A percentile compares a stretch with the other conserved stretches of the same genome.
These are phyloP conservation scores for Termitomyces sp. DNA, from an alignment of 768 basidiomycete species.

Conservation along the genomic window DNA sequence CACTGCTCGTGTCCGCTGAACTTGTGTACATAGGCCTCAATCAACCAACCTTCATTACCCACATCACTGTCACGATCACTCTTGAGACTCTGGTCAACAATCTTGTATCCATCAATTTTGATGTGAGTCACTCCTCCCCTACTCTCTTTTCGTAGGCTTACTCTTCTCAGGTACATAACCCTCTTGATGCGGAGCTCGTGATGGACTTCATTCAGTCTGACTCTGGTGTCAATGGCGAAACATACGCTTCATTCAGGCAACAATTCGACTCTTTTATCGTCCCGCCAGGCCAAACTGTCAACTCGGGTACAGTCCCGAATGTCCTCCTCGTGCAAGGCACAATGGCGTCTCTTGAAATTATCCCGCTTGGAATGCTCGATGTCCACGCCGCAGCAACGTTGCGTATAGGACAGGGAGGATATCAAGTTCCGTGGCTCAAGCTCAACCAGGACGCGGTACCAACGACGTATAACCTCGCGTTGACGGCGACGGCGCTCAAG, in stretches of 20 bases:
- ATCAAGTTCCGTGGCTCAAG: constrained; percentile 64
- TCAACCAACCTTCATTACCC: constrained; percentile 52
- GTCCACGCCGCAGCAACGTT: constrained; percentile 45
- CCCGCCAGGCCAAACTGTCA: constrained; percentile 54
- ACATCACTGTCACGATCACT: constrained; percentile 51
- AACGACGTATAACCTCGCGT: constrained; percentile 40
- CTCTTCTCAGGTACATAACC: constrained; percentile 43
- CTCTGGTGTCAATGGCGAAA: constrained; percentile 43
- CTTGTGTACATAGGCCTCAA: constrained; percentile 36
- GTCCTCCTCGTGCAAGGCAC: constrained; percentile 61
- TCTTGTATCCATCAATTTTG: constrained; percentile 51
- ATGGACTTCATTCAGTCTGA: constrained; percentile 58
- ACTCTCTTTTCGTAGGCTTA: not conserved
- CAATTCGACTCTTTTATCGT: constrained; percentile 52
- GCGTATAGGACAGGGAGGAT: constrained; percentile 48
- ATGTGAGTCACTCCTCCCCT: constrained; percentile 33
- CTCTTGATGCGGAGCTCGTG: constrained; percentile 52
- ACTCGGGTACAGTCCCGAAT: constrained; percentile 54
- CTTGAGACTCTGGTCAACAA: constrained; percentile 45
- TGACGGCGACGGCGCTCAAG: constrained; percentile 17
- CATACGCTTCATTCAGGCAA: constrained; percentile 57
- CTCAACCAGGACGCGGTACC: constrained; percentile 50
- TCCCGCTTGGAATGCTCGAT: constrained; percentile 52
- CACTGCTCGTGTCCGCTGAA: not conserved
- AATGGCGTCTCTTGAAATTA: constrained; percentile 50